Percentiles rank a stretch among this genome's conserved stretches.
phyloP scores from a whole-genome alignment of 2,329 filamentous ascomycete genomes.

The Pseudogymnoascus sp. region DNA sequence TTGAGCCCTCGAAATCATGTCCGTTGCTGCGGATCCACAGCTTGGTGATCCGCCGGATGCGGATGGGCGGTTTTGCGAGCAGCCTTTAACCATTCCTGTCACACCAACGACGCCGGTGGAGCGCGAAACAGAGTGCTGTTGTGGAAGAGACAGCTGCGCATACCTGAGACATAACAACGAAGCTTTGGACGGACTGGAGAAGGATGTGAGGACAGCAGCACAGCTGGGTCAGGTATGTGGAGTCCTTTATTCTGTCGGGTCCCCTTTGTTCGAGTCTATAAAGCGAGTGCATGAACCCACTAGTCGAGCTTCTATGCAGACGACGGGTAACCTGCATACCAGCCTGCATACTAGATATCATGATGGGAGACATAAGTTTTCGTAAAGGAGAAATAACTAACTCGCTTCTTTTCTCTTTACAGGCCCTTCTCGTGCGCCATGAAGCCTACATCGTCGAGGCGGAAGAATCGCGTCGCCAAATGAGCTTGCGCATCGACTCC shows the following conservation, averaged over 20 bases:
- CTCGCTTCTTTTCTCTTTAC: conserved; percentile 62
- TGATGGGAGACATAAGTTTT: background rate
- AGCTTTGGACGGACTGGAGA: conserved; percentile 73
- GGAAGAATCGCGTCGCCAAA: conserved; percentile 70
- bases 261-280: conserved; percentile 3
- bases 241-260: background rate
- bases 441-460: conserved; percentile 91
- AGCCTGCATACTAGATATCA: background rate
- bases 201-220: conserved; percentile 79
- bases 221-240: conserved; percentile 81
- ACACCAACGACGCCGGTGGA: background rate
- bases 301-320: conserved; percentile 1
- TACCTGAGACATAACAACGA: conserved; percentile 74
- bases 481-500: conserved; percentile 64
- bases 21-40: background rate
- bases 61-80: background rate
- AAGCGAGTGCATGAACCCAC: conserved; percentile 1
- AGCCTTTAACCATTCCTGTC: background rate
- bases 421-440: conserved; percentile 88
- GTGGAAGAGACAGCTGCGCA: conserved; percentile 69
- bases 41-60: background rate
- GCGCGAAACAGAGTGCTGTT: conserved; percentile 62
- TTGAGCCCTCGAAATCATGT: conserved; percentile 4
- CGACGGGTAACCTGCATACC: conserved; percentile 1
- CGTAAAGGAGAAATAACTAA: conserved; percentile 19